Percentiles rank a stretch among this genome's conserved stretches.
Evolutionary conservation across 441 rosid genomes (phyloP).

Genomic region (Oxalis stricta): DNA sequence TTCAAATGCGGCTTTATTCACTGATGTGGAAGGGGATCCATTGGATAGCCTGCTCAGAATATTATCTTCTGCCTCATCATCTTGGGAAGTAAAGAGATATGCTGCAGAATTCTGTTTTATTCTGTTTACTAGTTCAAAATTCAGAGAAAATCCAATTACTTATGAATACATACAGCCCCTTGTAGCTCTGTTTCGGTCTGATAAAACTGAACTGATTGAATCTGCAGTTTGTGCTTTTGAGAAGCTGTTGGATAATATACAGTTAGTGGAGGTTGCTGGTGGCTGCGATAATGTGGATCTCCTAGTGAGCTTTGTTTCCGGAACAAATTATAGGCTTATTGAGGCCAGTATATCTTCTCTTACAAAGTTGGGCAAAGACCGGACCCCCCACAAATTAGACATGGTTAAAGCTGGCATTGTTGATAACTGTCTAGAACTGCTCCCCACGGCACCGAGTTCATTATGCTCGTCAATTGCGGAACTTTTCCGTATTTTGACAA

Average conservation of each 20-base stretch:
- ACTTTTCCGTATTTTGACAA: conserved; percentile 74
- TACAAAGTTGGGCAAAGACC: conserved; percentile 78
- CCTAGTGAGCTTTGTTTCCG: conserved; percentile 50
- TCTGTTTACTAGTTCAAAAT: conserved; percentile 34
- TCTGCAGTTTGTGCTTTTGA: conserved; percentile 68
- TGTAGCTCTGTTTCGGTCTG: conserved; percentile 46
- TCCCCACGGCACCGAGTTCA: conserved; percentile 48
- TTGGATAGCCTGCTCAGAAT: conserved; percentile 48
- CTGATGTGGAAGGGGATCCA: conserved; percentile 52
- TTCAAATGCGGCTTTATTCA: conserved; percentile 31
- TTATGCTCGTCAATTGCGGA: conserved; percentile 63
- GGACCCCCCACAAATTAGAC: conserved; percentile 51
- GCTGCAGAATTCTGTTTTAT: conserved; percentile 57
- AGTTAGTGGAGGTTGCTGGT: conserved; percentile 43
- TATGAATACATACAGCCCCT: conserved; percentile 52
- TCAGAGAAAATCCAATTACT: conserved; percentile 43
- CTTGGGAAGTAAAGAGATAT: conserved; percentile 48
- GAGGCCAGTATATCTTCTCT: conserved; percentile 64
- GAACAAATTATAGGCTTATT: conserved; percentile 40
- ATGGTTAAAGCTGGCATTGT: conserved; percentile 69
- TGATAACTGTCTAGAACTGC: conserved; percentile 55
- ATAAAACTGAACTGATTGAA: conserved; percentile 29
- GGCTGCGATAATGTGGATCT: conserved; percentile 40
- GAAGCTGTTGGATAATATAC: conserved; percentile 57
- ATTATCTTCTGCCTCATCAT: conserved; percentile 46